These are phyloP conservation scores for Aquilaria yunnanensis DNA, from an alignment of 345 rosid genomes.

Conservation along the genomic window DNA sequence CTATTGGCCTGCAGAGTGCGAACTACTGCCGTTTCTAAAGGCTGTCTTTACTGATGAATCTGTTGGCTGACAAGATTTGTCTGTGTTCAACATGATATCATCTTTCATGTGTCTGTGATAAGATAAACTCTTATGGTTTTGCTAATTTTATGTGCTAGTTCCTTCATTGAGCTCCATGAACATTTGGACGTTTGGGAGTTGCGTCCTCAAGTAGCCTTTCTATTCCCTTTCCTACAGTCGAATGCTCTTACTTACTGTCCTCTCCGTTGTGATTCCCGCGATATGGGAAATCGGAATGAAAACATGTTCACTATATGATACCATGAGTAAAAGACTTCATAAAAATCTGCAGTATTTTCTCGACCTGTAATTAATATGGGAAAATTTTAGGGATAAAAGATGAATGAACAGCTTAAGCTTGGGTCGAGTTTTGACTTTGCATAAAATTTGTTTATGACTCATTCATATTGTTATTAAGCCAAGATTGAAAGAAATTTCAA, in stretches of 20 bases:
- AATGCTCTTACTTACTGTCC: slow-evolving; percentile 40
- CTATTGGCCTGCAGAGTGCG: background rate
- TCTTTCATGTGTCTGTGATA: slow-evolving; percentile 45
- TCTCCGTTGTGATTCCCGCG: slow-evolving; percentile 70
- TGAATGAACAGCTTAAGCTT: too few species aligned
- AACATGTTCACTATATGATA: too few species aligned
- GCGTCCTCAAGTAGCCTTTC: slow-evolving; percentile 81
- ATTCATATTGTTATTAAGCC: too few species aligned
- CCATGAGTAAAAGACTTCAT: too few species aligned
- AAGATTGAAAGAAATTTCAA: too few species aligned
- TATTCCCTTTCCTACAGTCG: slow-evolving; percentile 54
- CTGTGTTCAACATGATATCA: slow-evolving; percentile 33
- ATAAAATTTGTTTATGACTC: too few species aligned
- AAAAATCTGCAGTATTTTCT: too few species aligned
- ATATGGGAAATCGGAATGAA: too few species aligned
- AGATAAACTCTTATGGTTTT: slow-evolving; percentile 61
- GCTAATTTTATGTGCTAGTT: slow-evolving; percentile 50
- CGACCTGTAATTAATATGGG: too few species aligned
- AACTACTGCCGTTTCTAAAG: background rate
- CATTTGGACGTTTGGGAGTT: slow-evolving; percentile 8
- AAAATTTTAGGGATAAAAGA: too few species aligned
- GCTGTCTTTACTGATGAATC: slow-evolving; percentile 70
- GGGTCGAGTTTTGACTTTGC: too few species aligned
- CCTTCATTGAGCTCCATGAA: background rate
- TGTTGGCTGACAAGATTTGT: slow-evolving; percentile 48